A percentile compares a stretch with the other conserved stretches of the same genome.
Evolutionary conservation across 2,329 filamentous ascomycete genomes (phyloP).

Genomic region (Aspergillus sp.): DNA sequence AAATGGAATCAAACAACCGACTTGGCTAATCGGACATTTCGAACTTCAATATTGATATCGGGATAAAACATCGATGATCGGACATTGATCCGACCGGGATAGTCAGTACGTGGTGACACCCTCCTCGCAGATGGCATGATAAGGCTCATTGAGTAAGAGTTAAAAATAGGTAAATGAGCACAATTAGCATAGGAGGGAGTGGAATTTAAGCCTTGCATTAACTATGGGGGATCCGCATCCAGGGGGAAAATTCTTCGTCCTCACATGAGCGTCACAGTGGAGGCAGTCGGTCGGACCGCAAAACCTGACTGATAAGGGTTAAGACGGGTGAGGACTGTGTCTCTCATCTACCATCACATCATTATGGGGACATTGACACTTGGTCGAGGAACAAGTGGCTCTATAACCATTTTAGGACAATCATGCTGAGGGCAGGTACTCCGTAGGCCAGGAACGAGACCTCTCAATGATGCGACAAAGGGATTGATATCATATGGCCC

Average conservation of each 20-base stretch:
- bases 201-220: no score
- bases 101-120: no score
- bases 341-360: background rate
- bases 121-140: no score
- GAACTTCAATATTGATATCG: no score
- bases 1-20: no score
- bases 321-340: no score
- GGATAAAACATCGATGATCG: no score
- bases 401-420: background rate
- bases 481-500: background rate
- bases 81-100: no score
- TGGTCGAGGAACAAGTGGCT: no score
- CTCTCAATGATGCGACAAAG: background rate
- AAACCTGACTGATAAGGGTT: background rate
- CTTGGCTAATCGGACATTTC: no score
- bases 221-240: background rate
- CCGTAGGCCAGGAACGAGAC: no score
- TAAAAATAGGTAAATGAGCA: background rate
- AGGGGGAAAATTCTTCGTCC: slow-evolving; percentile 3
- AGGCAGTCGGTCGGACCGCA: background rate
- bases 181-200: background rate
- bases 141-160: no score
- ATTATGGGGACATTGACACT: background rate
- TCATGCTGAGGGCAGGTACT: background rate
- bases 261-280: background rate